Evolutionary conservation across 2,329 filamentous ascomycete genomes (phyloP).

Genomic region (Apiospora pterosperma): DNA sequence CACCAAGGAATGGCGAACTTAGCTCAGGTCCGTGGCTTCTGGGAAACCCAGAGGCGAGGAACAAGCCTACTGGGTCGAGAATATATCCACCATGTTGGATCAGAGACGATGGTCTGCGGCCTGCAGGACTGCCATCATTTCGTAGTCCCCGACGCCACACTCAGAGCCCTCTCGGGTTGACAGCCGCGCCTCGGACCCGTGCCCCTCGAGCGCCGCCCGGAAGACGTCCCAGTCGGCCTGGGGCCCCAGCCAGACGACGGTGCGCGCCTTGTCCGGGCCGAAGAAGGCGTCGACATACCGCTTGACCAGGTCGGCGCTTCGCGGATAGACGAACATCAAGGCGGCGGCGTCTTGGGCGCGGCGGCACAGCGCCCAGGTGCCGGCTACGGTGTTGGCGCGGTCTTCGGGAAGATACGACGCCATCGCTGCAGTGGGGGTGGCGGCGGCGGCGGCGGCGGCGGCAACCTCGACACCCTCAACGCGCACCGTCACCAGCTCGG

Average conservation of each 20-base stretch:
- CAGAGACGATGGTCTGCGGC: not conserved
- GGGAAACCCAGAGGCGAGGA: too few relatives aligned
- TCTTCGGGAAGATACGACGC: constrained; percentile 13
- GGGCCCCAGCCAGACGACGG: constrained; percentile 16
- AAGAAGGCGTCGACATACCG: constrained; percentile 18
- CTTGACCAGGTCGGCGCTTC: constrained; percentile 23
- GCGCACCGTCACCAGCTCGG: not conserved
- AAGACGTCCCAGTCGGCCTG: constrained; percentile 11
- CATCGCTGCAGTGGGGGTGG: too few relatives aligned
- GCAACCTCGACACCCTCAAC: constrained; percentile 18
- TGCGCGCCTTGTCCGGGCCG: not conserved
- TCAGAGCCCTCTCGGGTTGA: not conserved
- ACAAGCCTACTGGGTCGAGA: too few relatives aligned
- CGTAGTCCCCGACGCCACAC: constrained; percentile 8
- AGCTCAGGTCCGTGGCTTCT: too few relatives aligned
- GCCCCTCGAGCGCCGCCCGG: constrained; percentile 6
- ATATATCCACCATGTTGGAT: not conserved
- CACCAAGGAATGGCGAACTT: too few relatives aligned
- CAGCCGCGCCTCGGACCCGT: not conserved
- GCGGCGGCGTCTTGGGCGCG: constrained; percentile 20
- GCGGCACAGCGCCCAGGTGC: constrained; percentile 27
- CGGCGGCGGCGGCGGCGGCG: not conserved
- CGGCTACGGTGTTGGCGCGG: constrained; percentile 22
- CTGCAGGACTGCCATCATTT: constrained; percentile 14
- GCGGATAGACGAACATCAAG: constrained; percentile 32